Evolutionary conservation across 352 stramenopile species (phyloP), one percentile per base, ranked within the genome.

Genomic region (Thraustochytrium striatum): DNA sequence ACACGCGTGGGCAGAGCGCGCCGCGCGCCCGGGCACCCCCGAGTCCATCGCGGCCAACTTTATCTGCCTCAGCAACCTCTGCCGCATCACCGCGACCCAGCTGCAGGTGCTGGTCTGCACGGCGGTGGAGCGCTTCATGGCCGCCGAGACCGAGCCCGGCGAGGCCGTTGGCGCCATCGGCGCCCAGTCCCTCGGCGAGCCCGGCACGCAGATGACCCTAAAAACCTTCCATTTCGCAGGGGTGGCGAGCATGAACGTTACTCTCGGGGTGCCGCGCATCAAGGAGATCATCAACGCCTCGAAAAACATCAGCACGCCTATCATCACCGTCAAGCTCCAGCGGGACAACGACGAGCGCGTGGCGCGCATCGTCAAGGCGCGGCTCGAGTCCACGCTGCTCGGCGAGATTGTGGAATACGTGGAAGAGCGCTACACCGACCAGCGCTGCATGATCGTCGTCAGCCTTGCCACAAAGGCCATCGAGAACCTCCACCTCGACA

Each of bases 181-280:
- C 44, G 96, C 95, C 28, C 95, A 99, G 85, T 97, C 89, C 69
- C 97, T 99, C 72, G 96, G 91, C 36, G 96, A 99, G 80, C 93
- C 92, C 5, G 91, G 82, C 47, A 97, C 90, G 13, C 93, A 97
- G 84, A 97, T 98, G 93, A 98, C 93, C 57, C 85, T 98, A 8
- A 97, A 99, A 85, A 99, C 96, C 30, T 99, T 99, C 84, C 96
- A 99, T 87, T 99, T 99, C 89, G 96, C 95, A 44, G 96, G 97
- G 84, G 97, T 99, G 57, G 97, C 95, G 32, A 98, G 92, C 72
- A 99, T 99, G 96, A 99, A 99, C 87, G 96, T 99, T 47, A 99
- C 97, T 33, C 89, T 99, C 5, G 97, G 97, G 87, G 96, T 99
- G 47, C 97, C 97, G n/a, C 94, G 97, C 57, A 87, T 99, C 32